phyloP scores from a whole-genome alignment of 345 rosid genomes.

The Linum lewisii region DNA sequence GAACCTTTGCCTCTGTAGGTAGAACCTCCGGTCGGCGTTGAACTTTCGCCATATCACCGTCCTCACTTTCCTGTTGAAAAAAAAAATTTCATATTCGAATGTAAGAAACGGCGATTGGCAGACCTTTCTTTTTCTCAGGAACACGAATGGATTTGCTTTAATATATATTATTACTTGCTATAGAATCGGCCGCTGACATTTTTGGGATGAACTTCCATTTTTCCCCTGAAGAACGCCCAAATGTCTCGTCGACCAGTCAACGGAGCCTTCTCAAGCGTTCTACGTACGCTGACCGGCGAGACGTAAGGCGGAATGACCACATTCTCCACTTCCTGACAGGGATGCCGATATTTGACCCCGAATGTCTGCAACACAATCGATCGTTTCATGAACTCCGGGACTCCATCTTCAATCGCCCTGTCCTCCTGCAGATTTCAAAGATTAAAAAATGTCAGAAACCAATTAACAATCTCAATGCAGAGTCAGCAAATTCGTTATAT shows the following conservation, averaged over 20 bases:
- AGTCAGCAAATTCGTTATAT: too few relatives aligned
- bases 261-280: constrained; percentile 35
- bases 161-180: constrained; percentile 57
- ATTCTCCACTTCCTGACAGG: constrained; percentile 76
- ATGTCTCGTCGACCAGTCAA: constrained; percentile 52
- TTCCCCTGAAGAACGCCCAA: constrained; percentile 83
- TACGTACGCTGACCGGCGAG: constrained; percentile 46
- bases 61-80: constrained; percentile 53
- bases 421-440: constrained; percentile 75
- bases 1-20: constrained; percentile 62
- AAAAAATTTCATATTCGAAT: neutral
- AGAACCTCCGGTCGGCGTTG: constrained; percentile 60
- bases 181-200: constrained; percentile 82
- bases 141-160: constrained; percentile 7
- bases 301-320: constrained; percentile 91
- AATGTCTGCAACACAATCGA: constrained; percentile 85
- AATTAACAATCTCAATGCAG: too few relatives aligned
- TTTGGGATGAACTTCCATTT: constrained; percentile 95
- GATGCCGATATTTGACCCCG: constrained; percentile 73
- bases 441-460: neutral
- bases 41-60: constrained; percentile 71
- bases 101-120: too few relatives aligned
- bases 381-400: constrained; percentile 74
- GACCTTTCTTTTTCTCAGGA: neutral
- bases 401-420: constrained; percentile 64